Conservation (phyloP, 75 land plant species). For the Chamaecyparis obtusa region DNA sequence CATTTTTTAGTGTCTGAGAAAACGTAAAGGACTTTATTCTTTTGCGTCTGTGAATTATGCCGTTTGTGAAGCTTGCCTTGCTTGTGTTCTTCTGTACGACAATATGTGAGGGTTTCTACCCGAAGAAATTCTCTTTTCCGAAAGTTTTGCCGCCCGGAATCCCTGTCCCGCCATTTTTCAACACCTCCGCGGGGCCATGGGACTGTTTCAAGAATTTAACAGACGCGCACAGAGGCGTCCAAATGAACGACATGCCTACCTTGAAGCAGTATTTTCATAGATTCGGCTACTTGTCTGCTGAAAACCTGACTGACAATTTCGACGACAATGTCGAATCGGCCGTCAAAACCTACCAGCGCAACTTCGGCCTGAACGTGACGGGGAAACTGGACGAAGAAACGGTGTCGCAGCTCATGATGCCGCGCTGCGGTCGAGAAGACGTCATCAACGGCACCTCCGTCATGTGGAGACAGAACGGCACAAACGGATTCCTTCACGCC, state of each 20-base stretch:
- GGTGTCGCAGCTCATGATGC: slow-evolving; percentile 16
- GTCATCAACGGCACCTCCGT: slow-evolving; percentile 24
- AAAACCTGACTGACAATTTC: slow-evolving; percentile 10
- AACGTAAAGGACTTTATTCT: background rate
- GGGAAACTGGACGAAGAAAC: slow-evolving; percentile 28
- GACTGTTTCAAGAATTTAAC: slow-evolving; percentile 8
- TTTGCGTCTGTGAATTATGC: background rate
- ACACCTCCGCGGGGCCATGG: slow-evolving; percentile 10
- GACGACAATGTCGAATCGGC: slow-evolving; percentile 26
- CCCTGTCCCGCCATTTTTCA: background rate
- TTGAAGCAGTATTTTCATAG: slow-evolving; percentile 27
- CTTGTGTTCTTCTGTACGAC: background rate
- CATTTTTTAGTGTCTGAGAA: background rate
- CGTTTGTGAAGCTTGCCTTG: background rate
- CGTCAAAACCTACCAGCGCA: slow-evolving; percentile 27
- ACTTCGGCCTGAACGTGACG: slow-evolving; percentile 29
- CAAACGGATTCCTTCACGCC: background rate
- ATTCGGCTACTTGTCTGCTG: slow-evolving; percentile 29
- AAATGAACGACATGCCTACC: slow-evolving; percentile 12
- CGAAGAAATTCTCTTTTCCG: background rate
- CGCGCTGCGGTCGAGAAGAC: slow-evolving; percentile 41
- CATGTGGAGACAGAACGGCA: background rate
- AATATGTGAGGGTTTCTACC: background rate
- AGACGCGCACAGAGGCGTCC: slow-evolving; percentile 14
- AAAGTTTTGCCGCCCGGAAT: background rate